Conservation (phyloP, 2,329 filamentous ascomycete genomes). For the Pseudogymnoascus sp. region DNA sequence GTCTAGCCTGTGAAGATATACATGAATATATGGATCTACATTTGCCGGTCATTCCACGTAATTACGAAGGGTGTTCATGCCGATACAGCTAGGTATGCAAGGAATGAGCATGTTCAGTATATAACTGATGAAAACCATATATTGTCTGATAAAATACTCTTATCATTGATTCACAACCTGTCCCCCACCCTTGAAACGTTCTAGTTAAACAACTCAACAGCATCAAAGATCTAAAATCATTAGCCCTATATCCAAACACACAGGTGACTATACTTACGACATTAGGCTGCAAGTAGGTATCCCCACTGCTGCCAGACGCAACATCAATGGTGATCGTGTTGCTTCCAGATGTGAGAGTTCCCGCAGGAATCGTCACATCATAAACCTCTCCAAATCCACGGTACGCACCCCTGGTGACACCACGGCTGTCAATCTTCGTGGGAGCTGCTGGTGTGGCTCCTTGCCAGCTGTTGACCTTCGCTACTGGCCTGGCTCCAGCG, state of each 20-base stretch:
- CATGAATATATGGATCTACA: background rate
- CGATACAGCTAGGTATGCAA: background rate
- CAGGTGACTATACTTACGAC: constrained; percentile 31
- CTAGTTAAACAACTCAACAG: constrained; percentile 6
- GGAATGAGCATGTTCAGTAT: background rate
- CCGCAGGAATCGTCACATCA: constrained; percentile 51
- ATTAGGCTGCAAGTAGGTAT: constrained; percentile 51
- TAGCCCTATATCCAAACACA: background rate
- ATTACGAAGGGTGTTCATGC: background rate
- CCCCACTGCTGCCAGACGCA: constrained; percentile 51
- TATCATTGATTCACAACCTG: background rate
- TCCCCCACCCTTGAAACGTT: background rate
- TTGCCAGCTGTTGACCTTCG: constrained; percentile 49
- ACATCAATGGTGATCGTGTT: constrained; percentile 59
- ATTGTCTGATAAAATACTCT: background rate
- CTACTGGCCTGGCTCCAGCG: constrained; percentile 49
- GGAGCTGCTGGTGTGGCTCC: constrained; percentile 45
- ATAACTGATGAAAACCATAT: background rate
- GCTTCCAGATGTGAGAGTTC: constrained; percentile 49
- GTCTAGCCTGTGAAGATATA: constrained; percentile 15
- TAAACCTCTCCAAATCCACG: constrained; percentile 58
- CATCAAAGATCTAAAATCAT: background rate
- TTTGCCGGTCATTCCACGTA: no score
- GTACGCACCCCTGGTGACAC: constrained; percentile 59
- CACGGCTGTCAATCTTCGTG: constrained; percentile 56